phyloP scores from a whole-genome alignment of 2,329 filamentous ascomycete species.

The Aspergillus neoniger region DNA sequence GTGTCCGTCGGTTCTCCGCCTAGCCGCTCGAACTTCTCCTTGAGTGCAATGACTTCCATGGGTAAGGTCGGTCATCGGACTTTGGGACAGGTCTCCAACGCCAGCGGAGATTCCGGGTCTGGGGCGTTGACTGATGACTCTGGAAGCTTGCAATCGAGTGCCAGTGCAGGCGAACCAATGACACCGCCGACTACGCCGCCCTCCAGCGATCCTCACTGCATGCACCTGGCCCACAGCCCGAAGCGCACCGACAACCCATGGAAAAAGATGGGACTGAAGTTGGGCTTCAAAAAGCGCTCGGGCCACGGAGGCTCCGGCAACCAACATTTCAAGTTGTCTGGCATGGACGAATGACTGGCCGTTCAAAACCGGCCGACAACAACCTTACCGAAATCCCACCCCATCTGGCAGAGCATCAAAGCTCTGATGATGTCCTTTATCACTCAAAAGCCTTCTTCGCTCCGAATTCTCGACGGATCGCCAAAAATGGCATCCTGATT shows the following conservation, averaged over 20 bases:
- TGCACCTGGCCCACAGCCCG: slow-evolving; percentile 38
- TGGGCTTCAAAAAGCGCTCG: slow-evolving; percentile 47
- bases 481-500: background rate
- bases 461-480: background rate
- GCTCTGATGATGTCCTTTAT: slow-evolving; percentile 2
- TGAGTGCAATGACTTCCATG: slow-evolving; percentile 34
- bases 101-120: slow-evolving; percentile 41
- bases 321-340: slow-evolving; percentile 28
- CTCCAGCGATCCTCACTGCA: slow-evolving; percentile 42
- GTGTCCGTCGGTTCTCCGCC: slow-evolving; percentile 28
- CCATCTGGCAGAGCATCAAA: slow-evolving; percentile 1
- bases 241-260: slow-evolving; percentile 51
- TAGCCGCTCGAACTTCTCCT: slow-evolving; percentile 34
- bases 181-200: slow-evolving; percentile 55
- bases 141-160: slow-evolving; percentile 44
- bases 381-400: background rate
- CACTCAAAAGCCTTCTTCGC: background rate
- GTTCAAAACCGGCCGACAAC: background rate
- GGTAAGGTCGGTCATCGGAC: slow-evolving; percentile 38
- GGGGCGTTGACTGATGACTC: slow-evolving; percentile 51
- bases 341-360: slow-evolving; percentile 29
- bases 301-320: slow-evolving; percentile 25
- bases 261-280: slow-evolving; percentile 56
- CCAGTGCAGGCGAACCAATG: slow-evolving; percentile 48
- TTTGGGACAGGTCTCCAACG: slow-evolving; percentile 38